Base-by-base conservation (phyloP, 1,284 basidiomycete species). In the Paramarasmius palmivorus region DNA sequence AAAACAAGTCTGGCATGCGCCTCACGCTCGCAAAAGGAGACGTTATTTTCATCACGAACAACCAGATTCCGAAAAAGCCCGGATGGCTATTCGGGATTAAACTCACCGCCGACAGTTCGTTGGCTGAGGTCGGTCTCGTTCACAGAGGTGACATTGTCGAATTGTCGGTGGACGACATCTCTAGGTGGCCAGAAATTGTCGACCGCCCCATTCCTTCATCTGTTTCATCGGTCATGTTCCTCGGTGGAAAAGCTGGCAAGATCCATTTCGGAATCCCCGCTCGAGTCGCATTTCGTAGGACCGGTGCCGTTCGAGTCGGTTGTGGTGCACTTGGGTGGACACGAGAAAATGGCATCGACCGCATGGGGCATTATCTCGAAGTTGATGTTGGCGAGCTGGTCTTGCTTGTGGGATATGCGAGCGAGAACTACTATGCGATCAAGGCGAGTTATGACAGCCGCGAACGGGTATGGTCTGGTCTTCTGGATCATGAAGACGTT, bases 71-170 rank as follows among this genome's bases (percentile, higher is more conserved):
- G 8, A 32, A 29, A 12, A 29, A 26, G 44, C 44, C 23, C 26
- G 44, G 44, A 14, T 46, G 44, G 44, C 44, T 46, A 17, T 46
- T 46, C 19, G 44, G 44, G n/a, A 46, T 46, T 29, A 4, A 19
- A 46, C 44, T 46, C 25, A 46, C 44, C 22, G 44, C 14, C 8
- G 44, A 46, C 25, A 46, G 29, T 32, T 46, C 44, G n/a, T 26
- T 46, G 25, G 23, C 44, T 26, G 44, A 46, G 19, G 44, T 46
- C 25, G 44, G 44, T 46, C 44, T 46, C n/a, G 44, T 46, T n/a
- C 44, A 46, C 29, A n/a, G 32, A 14, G 17, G 8, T 19, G 44
- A 46, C 15, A 29, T 46, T 26, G 44, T 26, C 19, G 25, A 19
- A 29, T n/a, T 46, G 25, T 32, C 44, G 14, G 29, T 29, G 44